A percentile compares a stretch with the other conserved stretches of the same genome.
Evolutionary conservation across 495 filamentous ascomycete species (phyloP).

Genomic region (Bryoglossum gracile): DNA sequence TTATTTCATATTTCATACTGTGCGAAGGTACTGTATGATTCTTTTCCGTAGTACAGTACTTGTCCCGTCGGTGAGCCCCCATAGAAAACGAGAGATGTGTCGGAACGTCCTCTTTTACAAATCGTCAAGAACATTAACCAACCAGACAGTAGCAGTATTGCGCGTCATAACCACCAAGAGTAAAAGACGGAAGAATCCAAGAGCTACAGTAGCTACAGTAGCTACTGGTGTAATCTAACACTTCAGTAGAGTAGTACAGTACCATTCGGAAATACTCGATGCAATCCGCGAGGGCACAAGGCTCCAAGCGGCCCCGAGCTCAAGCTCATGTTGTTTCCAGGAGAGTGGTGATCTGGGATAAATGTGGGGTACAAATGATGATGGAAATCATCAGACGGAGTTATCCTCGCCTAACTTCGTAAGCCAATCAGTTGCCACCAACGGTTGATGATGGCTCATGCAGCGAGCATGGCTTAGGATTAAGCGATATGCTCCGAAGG

Average conservation of each 20-base stretch:
- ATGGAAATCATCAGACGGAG: conserved; percentile 6
- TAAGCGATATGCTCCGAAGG: background rate
- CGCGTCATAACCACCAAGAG: conserved; percentile 14
- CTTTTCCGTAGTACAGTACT: no score
- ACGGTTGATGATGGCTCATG: background rate
- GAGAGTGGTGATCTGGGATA: conserved; percentile 15
- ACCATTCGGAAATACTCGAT: background rate
- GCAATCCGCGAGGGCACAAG: conserved; percentile 1
- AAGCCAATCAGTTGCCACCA: background rate
- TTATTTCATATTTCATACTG: background rate
- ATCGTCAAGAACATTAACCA: background rate
- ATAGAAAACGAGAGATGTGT: background rate
- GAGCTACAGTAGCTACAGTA: background rate
- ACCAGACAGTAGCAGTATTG: conserved; percentile 6
- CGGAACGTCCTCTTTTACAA: conserved; percentile 2
- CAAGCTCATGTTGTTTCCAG: conserved; percentile 22
- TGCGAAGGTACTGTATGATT: no score
- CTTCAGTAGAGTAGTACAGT: background rate
- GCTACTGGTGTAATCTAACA: no score
- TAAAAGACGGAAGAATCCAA: conserved; percentile 1
- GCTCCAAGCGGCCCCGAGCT: conserved; percentile 16
- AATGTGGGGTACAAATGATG: conserved; percentile 10
- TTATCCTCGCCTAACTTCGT: no score
- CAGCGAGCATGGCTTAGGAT: background rate
- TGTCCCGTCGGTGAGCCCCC: background rate